Base-by-base conservation (phyloP, 2,329 filamentous ascomycete species). In the Neonectria punicea region DNA sequence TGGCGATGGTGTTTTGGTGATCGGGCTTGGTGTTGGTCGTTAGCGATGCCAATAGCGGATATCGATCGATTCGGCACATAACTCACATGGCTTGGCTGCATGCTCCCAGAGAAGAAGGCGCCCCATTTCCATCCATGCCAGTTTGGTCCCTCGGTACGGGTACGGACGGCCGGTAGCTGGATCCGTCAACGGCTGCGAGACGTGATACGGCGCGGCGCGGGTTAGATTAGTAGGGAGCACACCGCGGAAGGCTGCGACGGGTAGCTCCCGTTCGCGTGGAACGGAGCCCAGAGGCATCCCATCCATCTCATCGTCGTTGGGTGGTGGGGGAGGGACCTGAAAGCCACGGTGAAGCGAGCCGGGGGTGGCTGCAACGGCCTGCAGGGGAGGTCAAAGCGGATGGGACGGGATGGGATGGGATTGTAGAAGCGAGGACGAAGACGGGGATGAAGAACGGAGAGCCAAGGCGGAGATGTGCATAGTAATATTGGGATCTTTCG, bases 181-280 rank as follows among this genome's bases (percentile, higher is more conserved):
- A n/a, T 43, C 39, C 39, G 39, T 18, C 39, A 43, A 5, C 9
- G 8, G 8, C 39, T 18, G 39, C n/a, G n/a, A 43, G 18, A 43
- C 14, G 14, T 39, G 39, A 43, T 18, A 9, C 39, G n/a, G 39
- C n/a, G 39, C n/a, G 7, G 39, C n/a, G 8, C 5, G 18, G 34
- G 14, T 36, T 8, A 39, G 14, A 18, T 34, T 13, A 34, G 32
- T n/a, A n/a, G n/a, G n/a, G 39, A 41, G 39, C 39, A 43, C 39
- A 2, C 32, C 32, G 32, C 10, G 41, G 14, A 49, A 49, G 14
- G 9, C 18, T 34, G 47, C 6, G 49, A 51, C 49, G 16, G 49
- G 49, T 34, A 34, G 49, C 28, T 51, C 49, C 49, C 49, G 49
- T 51, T 34, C 49, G 49, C 49, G 49, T 51, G 49, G 49, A 18